A percentile compares a stretch with the other conserved stretches of the same genome.
Evolutionary conservation across 352 stramenopile genomes (phyloP).

Genomic region (Phytophthora tentaculata): DNA sequence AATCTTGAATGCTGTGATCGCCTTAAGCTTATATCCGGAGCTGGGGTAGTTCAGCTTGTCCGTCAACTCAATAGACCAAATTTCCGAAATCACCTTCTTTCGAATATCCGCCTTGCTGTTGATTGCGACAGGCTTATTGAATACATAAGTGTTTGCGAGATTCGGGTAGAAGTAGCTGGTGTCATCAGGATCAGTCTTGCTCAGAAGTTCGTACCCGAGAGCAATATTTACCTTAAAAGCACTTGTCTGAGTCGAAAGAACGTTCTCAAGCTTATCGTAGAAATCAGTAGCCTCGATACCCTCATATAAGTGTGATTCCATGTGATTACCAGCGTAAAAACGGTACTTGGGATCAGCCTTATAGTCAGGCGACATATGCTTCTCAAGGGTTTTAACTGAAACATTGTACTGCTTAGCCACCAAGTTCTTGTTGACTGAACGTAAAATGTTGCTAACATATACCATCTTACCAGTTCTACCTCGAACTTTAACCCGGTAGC

Average conservation of each 20-base stretch:
- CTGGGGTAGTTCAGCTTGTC: constrained; percentile 1
- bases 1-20: constrained; percentile 2
- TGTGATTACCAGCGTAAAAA: background rate
- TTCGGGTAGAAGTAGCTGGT: background rate
- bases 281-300: background rate
- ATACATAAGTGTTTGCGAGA: background rate
- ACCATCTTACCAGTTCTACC: background rate
- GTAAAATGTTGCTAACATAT: background rate
- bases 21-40: background rate
- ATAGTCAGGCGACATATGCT: background rate
- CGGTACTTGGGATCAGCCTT: background rate
- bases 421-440: background rate
- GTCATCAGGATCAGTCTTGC: background rate
- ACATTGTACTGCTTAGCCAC: background rate
- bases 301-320: background rate
- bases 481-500: background rate
- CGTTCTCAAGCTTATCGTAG: background rate
- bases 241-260: background rate
- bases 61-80: background rate
- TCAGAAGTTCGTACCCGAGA: background rate
- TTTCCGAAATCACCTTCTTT: background rate
- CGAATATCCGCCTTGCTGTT: background rate
- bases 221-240: background rate
- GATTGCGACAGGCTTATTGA: background rate
- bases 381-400: background rate